Evolutionary conservation across 768 basidiomycete species (phyloP), one percentile per base, ranked within the genome.

Genomic region (Inosperma sp.): DNA sequence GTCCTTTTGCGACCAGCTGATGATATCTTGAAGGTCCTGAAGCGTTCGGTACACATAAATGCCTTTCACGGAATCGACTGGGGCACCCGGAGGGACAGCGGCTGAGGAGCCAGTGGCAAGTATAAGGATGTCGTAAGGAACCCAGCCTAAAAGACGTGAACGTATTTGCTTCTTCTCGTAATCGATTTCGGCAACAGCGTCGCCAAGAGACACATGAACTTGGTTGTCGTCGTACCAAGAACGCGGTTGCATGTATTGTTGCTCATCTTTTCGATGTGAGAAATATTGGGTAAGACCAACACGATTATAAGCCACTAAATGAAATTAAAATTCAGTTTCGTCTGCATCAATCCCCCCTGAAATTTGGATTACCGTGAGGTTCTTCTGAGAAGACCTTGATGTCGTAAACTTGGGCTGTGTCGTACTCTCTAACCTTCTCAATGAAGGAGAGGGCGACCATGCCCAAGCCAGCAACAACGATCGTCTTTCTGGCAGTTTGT

Each of bases 31-130:
- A 34, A 89, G 68, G 59, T 89, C 87, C 17, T 80, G 66, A 37
- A 89, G 78, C 53, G 80, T 86, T 26, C 87, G 78, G 59, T 89
- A 89, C 0, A 84, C 83, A 52, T 86, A 87, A 2, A 84, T 67
- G 4, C 87, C 86, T 30, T 70, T 72, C 3, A 71, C 68, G 13
- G 68, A 57, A 25, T 71, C 68, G 1, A 67, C 56, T 4, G 79
- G 68, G 27, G 79, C 66, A 57, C 83, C 85, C 0, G 78, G 70
- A 3, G 86, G 86, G 13, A 87, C 69, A 2, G 74, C 73, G 1
- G 84, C 83, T 19, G 72, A 72, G 1, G 85, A 87, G 2, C 87
- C 87, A 0, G 87, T 87, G 1, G 84, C 82, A 27, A 89, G 66
- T 19, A 88, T 69, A 40, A 83, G 84, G 44, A 76, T 75, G 59